Evolutionary conservation across 1,284 basidiomycete genomes (phyloP).

Genomic region (Meripilus lineatus): DNA sequence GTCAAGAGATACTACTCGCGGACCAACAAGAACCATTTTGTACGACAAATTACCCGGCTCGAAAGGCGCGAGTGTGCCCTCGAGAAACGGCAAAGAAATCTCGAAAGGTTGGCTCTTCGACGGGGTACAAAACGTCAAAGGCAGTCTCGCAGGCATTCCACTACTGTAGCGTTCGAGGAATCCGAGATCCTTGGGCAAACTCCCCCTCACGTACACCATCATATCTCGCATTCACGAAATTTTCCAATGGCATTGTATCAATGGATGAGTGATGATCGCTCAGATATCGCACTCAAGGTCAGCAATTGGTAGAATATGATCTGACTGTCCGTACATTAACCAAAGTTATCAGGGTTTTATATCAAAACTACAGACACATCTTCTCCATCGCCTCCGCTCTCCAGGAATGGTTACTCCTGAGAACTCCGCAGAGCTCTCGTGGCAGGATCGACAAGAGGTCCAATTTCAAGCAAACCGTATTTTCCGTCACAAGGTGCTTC

Average conservation of each 20-base stretch:
- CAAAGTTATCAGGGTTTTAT: slow-evolving; percentile 1
- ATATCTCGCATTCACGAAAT: background rate
- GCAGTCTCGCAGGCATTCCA: too few species aligned
- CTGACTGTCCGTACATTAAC: too few species aligned
- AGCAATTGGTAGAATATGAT: too few species aligned
- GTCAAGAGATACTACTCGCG: slow-evolving; percentile 4
- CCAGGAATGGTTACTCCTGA: background rate
- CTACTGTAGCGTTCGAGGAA: too few species aligned
- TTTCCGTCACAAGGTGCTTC: slow-evolving; percentile 25
- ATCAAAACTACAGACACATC: background rate
- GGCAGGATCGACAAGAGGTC: background rate
- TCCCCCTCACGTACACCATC: background rate
- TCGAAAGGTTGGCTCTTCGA: too few species aligned
- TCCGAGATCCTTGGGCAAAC: too few species aligned
- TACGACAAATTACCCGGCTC: slow-evolving; percentile 1
- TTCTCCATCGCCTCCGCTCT: background rate
- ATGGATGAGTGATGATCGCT: too few species aligned
- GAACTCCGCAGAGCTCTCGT: background rate
- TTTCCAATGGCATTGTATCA: background rate
- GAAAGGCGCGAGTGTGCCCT: background rate
- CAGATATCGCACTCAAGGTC: too few species aligned
- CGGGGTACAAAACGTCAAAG: too few species aligned
- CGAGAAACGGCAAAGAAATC: too few species aligned
- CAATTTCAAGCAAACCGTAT: slow-evolving; percentile 18
- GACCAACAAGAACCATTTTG: slow-evolving; percentile 1